phyloP scores from a whole-genome alignment of 805 yeast genomes.

The Huiozyma naganishii region DNA sequence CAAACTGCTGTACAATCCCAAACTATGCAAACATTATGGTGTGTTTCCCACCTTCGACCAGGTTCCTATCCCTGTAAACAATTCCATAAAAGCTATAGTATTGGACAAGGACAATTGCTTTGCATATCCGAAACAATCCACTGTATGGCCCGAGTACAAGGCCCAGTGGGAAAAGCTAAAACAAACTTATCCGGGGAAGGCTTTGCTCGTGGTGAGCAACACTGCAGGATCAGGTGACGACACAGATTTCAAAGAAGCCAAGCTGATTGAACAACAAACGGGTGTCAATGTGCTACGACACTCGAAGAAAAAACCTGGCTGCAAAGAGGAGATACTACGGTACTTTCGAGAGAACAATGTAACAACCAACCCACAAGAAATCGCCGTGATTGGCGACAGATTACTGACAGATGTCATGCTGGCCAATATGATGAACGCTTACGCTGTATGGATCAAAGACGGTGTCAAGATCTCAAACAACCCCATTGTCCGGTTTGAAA shows the following conservation, averaged over 20 bases:
- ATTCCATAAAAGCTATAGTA: constrained; percentile 59
- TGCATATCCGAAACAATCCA: constrained; percentile 70
- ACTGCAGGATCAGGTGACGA: constrained; percentile 90
- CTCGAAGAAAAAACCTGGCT: constrained; percentile 73
- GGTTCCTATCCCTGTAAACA: constrained; percentile 41
- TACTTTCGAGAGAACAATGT: constrained; percentile 44
- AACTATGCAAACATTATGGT: constrained; percentile 58
- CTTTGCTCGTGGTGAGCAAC: constrained; percentile 71
- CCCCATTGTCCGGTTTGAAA: constrained; percentile 25
- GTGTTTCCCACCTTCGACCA: constrained; percentile 47
- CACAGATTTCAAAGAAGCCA: constrained; percentile 45
- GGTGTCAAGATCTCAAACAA: constrained; percentile 45
- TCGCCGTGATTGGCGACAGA: constrained; percentile 85
- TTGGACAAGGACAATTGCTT: constrained; percentile 94
- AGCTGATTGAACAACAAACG: constrained; percentile 45
- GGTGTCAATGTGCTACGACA: constrained; percentile 67
- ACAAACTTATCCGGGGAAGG: constrained; percentile 48
- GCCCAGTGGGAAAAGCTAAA: constrained; percentile 46
- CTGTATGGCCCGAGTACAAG: constrained; percentile 66
- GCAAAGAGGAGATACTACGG: constrained; percentile 53
- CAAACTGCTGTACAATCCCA: constrained; percentile 49
- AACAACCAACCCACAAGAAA: constrained; percentile 41
- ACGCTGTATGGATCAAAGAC: constrained; percentile 70
- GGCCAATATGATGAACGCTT: constrained; percentile 90
- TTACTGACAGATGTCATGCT: constrained; percentile 82